Base-by-base conservation (phyloP, 1,284 basidiomycete species). In the Microbotryum silenes-acaulis region DNA sequence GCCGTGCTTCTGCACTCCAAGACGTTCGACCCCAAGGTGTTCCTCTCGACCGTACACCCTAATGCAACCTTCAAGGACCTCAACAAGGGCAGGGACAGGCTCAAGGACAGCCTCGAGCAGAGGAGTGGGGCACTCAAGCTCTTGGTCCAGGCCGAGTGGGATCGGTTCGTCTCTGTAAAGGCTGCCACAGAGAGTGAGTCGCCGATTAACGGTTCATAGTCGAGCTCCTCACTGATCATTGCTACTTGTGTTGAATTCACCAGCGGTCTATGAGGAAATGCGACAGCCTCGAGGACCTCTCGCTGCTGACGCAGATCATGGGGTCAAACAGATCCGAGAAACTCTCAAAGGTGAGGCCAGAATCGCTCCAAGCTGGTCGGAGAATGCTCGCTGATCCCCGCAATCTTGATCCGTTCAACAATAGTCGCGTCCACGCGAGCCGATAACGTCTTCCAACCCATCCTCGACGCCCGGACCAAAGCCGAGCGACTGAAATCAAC, bases 71-170 rank as follows among this genome's bases (percentile, higher is more conserved):
- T 92, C 72, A 87, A 92, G 75, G 92, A 97, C 72, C 82, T 97
- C 44, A 81, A 84, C 8, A 78, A 80, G 12, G 92, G 91, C 59
- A 18, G 21, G 66, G 66, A 67, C 12, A 44, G 58, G 29, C 47
- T 69, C 3, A 63, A 71, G 42, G 77, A 82, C 23, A 86, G 88
- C 20, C 85, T 96, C 64, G 92, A 96, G 72, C 82, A 86, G 4
- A 83, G 93, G 42, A 92, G 90, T 2, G 91, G 94, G 71, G 94
- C 93, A 27, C 87, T 98, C 63, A 83, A 92, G 56, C 85, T 96
- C 27, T 81, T 99, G 49, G 96, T 99, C 25, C 91, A 97, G 76
- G 91, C 97, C 72, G 97, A 97, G 77, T 97, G 98, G 78, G 93
- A 98, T 77, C 82, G 91, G 27, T 98, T 98, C 73, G 94, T 98